These are phyloP conservation scores for Aspergillus steynii DNA, from an alignment of 495 filamentous ascomycete genomes.

Conservation along the genomic window DNA sequence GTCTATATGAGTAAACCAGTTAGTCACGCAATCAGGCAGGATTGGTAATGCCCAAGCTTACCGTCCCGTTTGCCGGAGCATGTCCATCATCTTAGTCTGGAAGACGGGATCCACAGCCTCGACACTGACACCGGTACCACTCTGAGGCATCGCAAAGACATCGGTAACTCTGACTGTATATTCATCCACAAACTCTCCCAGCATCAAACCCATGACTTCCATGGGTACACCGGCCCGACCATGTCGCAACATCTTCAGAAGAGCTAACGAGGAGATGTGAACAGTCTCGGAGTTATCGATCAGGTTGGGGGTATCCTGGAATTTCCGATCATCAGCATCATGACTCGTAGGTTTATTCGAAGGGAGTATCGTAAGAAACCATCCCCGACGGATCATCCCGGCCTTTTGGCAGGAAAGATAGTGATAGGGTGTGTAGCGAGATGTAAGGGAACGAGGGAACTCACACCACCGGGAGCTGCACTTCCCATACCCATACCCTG, in stretches of 20 bases:
- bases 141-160: conserved; percentile 99
- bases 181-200: conserved; percentile 98
- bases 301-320: conserved; percentile 78
- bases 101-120: conserved; percentile 98
- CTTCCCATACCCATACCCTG: conserved; percentile 75
- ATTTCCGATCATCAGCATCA: conserved; percentile 17
- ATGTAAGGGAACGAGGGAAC: conserved; percentile 30
- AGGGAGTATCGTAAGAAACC: neutral
- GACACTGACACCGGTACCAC: conserved; percentile 95
- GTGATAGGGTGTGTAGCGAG: neutral
- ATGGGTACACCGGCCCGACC: conserved; percentile 97
- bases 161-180: conserved; percentile 97
- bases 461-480: conserved; percentile 74
- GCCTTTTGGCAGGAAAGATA: conserved; percentile 2
- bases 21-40: neutral
- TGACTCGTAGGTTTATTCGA: neutral
- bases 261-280: conserved; percentile 95
- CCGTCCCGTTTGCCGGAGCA: conserved; percentile 95
- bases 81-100: conserved; percentile 99
- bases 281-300: conserved; percentile 99
- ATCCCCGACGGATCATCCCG: neutral
- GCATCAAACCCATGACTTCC: conserved; percentile 99
- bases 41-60: conserved; percentile 42
- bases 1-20: conserved; percentile 50
- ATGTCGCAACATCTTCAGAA: conserved; percentile 98